A percentile compares a stretch with the other conserved stretches of the same genome.
Conservation (phyloP, 441 rosid species). For the Arabidopsis hybrid region DNA sequence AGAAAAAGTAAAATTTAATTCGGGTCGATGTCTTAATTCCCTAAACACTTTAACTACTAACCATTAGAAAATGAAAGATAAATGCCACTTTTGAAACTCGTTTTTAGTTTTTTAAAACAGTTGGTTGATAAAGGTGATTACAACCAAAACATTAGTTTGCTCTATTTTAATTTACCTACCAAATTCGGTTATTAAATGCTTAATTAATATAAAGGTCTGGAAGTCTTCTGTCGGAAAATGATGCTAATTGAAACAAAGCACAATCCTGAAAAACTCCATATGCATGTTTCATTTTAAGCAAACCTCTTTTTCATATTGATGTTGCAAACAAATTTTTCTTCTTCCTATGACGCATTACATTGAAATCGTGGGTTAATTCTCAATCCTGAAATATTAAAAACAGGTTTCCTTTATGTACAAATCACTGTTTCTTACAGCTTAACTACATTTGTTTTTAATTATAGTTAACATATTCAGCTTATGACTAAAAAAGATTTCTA, state of each 20-base stretch:
- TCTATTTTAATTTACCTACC: conserved; percentile 31
- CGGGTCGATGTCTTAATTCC: conserved; percentile 8
- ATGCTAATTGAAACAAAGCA: conserved; percentile 32
- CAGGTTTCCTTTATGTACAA: neutral
- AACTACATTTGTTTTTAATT: neutral
- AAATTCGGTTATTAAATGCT: conserved; percentile 39
- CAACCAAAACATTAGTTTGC: conserved; percentile 31
- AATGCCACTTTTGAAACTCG: conserved; percentile 5
- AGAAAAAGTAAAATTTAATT: neutral
- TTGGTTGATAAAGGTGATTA: conserved; percentile 27
- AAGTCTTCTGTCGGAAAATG: conserved; percentile 21
- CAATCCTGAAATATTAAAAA: too few species aligned
- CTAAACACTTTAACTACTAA: conserved; percentile 28
- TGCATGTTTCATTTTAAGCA: conserved; percentile 22
- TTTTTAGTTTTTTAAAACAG: neutral
- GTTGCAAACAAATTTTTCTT: neutral
- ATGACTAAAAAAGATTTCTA: neutral
- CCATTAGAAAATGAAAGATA: conserved; percentile 34
- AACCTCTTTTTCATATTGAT: neutral
- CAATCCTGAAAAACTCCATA: conserved; percentile 7
- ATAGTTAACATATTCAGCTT: neutral
- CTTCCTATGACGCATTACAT: neutral
- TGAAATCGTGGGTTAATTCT: neutral
- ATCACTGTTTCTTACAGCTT: neutral
- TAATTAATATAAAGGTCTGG: conserved; percentile 17